Base-by-base conservation (phyloP, 2,329 filamentous ascomycete species). In the Alternaria longipes region DNA sequence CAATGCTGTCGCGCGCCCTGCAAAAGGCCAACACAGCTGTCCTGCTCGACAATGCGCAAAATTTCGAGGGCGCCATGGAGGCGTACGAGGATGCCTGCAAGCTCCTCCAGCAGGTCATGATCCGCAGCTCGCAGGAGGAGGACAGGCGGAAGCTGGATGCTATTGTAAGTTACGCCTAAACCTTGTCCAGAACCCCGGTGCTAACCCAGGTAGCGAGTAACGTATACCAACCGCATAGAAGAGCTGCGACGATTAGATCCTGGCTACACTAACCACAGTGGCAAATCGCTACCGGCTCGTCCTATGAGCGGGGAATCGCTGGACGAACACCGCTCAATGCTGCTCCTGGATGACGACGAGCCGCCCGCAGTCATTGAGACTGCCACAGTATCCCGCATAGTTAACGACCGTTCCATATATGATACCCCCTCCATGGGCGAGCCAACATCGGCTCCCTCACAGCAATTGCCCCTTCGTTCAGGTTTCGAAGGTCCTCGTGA, bases 11-110 rank as follows among this genome's bases (percentile, higher is more conserved):
- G n/a, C 92, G 91, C 70, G 95, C 95, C 0, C 83, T 99, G 56
- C 91, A 97, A 76, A 97, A 97, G 81, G 95, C 95, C 51, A 97
- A 99, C 74, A 94, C 92, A 12, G 95, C 95, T 22, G 95, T 99
- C 26, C 87, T 97, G 68, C 86, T 99, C 41, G 95, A 99, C 80
- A 98, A 97, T 85, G 93, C 93, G 14, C 92, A 95, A 73, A 97
- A 98, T 74, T 94, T 95, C 65, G 92, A 94, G 76, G 93, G 92
- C 41, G 95, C 95, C 18, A 90, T 96, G 75, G 88, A 93, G 72
- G 93, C 94, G 14, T 99, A 99, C 76, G 85, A 87, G 11, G 95
- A 99, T 80, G 95, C 96, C 4, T 99, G 95, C 75, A 87, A 90
- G 56, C 84, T 99, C 60, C 82, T 99, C 56, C 90, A 94, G 68